Base-by-base conservation (phyloP, 169 alveolate genomes). In the Cyclospora cayetanensis region DNA sequence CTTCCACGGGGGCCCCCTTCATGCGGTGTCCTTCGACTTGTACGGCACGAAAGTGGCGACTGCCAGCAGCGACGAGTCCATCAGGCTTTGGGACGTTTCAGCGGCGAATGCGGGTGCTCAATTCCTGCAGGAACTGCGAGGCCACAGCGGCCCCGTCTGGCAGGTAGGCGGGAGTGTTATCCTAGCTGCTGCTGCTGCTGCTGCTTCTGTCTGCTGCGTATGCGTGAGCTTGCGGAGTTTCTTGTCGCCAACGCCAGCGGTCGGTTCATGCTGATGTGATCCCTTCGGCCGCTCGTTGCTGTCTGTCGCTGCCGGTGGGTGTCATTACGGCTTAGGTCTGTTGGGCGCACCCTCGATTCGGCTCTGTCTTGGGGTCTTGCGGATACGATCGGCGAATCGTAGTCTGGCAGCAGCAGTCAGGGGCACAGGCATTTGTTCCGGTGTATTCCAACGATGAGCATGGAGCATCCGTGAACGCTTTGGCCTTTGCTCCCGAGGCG, bases 261-360 rank as follows among this genome's bases (percentile, higher is more conserved):
- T n/a, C n/a, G n/a, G n/a, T n/a, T n/a, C n/a, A n/a, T n/a, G n/a
- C n/a, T n/a, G n/a, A n/a, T n/a, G n/a, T n/a, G n/a, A n/a, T n/a
- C n/a, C n/a, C n/a, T n/a, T n/a, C n/a, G n/a, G n/a, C n/a, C n/a
- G n/a, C n/a, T n/a, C n/a, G n/a, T n/a, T n/a, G n/a, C n/a, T n/a
- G n/a, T n/a, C n/a, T n/a, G n/a, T n/a, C n/a, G n/a, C n/a, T n/a
- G n/a, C n/a, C n/a, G n/a, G n/a, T n/a, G n/a, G n/a, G n/a, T n/a
- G n/a, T n/a, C n/a, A n/a, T n/a, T 31, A n/a, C 46, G 4, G 1
- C 29, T 22, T 72, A 65, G 91, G 95, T 97, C 29, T 83, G 96
- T 46, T 98, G 98, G 99, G 97, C 98, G 42, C 98, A 97, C 91
- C 99, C 99, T 25, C 95, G 94, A 84, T 97, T 89, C 83, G 98